These are phyloP conservation scores for Besnoitia besnoiti DNA, from an alignment of 169 alveolate species.

Conservation along the genomic window DNA sequence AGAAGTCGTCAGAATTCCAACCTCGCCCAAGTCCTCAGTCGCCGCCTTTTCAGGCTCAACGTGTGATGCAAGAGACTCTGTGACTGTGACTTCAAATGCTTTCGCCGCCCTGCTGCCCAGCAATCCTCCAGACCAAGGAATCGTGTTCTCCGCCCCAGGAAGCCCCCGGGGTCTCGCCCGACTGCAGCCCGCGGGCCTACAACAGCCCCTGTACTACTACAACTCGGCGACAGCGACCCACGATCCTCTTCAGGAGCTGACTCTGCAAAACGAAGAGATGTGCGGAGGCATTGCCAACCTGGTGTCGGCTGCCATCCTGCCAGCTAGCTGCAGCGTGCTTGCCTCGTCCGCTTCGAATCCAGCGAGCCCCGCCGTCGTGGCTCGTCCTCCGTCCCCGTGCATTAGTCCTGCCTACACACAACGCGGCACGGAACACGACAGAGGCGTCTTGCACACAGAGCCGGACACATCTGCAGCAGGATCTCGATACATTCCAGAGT, in stretches of 20 bases:
- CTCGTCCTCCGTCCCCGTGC: no score
- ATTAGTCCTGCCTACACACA: no score
- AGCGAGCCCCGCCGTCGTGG: no score
- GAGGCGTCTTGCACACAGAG: no score
- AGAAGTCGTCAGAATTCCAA: not conserved
- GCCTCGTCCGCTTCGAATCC: not conserved
- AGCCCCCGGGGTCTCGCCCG: not conserved
- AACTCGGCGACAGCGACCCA: not conserved
- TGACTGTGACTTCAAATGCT: not conserved
- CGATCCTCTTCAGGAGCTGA: no score
- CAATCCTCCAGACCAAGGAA: not conserved
- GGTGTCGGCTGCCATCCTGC: no score
- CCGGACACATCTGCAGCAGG: no score
- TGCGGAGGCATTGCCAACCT: no score
- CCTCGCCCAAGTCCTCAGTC: not conserved
- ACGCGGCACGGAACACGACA: no score
- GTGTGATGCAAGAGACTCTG: not conserved
- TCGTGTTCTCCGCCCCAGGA: not conserved
- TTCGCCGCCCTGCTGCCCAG: not conserved
- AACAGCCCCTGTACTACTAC: not conserved
- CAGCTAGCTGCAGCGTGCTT: not conserved
- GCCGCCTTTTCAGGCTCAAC: not conserved
- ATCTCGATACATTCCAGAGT: no score
- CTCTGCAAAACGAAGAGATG: no score
- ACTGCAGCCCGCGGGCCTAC: not conserved